phyloP scores from a whole-genome alignment of 768 basidiomycete genomes.

The Naganishia antarctica region DNA sequence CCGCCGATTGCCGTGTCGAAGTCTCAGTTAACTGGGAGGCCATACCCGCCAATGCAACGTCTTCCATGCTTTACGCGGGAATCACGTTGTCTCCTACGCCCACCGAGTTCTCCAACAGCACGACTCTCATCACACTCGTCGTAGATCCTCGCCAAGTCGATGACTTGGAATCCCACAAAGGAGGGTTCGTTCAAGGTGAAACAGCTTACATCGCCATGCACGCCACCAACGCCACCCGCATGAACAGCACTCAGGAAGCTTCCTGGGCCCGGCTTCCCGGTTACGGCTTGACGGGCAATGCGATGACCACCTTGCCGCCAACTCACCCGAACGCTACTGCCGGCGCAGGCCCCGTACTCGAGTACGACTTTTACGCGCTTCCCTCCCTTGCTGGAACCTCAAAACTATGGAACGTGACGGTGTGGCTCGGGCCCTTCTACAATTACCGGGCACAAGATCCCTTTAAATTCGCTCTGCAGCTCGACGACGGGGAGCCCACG shows the following conservation, averaged over 20 bases:
- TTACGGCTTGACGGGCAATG: slow-evolving; percentile 61
- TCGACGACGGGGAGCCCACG: slow-evolving; percentile 31
- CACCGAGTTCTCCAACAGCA: slow-evolving; percentile 12
- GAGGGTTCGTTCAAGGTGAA: slow-evolving; percentile 60
- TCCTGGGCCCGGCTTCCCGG: slow-evolving; percentile 61
- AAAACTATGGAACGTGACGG: slow-evolving; percentile 19
- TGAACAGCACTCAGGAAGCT: slow-evolving; percentile 55
- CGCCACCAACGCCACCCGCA: slow-evolving; percentile 59
- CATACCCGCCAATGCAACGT: slow-evolving; percentile 31
- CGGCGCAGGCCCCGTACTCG: slow-evolving; percentile 61
- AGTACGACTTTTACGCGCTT: slow-evolving; percentile 52
- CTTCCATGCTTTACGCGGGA: slow-evolving; percentile 8
- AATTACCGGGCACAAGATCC: slow-evolving; percentile 35
- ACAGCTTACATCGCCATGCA: slow-evolving; percentile 64
- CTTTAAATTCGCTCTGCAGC: slow-evolving; percentile 36
- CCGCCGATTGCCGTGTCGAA: slow-evolving; percentile 57
- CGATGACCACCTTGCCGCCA: slow-evolving; percentile 60
- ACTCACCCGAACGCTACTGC: slow-evolving; percentile 59
- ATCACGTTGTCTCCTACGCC: slow-evolving; percentile 27
- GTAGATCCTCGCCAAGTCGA: slow-evolving; percentile 24
- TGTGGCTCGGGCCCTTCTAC: slow-evolving; percentile 35
- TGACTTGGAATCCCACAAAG: slow-evolving; percentile 23
- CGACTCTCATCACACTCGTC: slow-evolving; percentile 33
- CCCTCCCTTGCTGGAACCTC: slow-evolving; percentile 18
- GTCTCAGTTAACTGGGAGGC: slow-evolving; percentile 60